These are phyloP conservation scores for Suhomyces pyralidae DNA, from an alignment of 805 yeast species.

Conservation along the genomic window DNA sequence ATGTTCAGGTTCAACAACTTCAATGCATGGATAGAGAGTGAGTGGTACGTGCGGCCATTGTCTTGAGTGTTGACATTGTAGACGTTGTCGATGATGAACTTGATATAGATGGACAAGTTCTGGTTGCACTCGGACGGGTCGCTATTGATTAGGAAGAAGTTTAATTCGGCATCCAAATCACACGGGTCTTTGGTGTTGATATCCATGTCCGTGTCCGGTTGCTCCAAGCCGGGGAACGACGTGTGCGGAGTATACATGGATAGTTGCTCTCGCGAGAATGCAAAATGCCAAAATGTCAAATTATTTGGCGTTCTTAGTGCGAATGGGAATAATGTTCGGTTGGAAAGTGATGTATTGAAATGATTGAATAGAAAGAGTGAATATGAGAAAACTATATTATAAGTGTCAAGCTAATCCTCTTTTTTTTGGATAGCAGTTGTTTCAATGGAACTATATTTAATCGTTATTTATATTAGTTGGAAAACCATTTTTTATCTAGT, in stretches of 20 bases:
- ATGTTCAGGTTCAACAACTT: conserved; percentile 36
- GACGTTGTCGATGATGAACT: conserved; percentile 31
- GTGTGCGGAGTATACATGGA: conserved; percentile 2
- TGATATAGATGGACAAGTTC: conserved; percentile 33
- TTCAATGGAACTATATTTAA: no score
- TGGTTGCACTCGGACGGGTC: conserved; percentile 40
- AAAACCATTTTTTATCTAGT: no score
- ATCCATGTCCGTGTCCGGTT: background rate
- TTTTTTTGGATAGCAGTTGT: no score
- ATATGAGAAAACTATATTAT: no score
- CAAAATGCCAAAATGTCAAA: background rate
- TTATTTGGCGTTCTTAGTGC: background rate
- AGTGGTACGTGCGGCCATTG: conserved; percentile 25
- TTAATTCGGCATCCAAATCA: conserved; percentile 9
- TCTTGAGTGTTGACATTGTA: conserved; percentile 12
- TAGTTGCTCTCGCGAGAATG: background rate
- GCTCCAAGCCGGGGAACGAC: conserved; percentile 2
- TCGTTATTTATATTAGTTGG: no score
- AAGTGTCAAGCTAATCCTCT: no score
- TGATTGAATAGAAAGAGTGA: no score
- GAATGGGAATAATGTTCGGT: background rate
- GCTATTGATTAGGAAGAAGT: conserved; percentile 29
- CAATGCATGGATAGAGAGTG: conserved; percentile 32
- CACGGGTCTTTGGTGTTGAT: background rate
- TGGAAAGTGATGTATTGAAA: no score